phyloP scores from a whole-genome alignment of 495 filamentous ascomycete species.

The Xylaria acuta region DNA sequence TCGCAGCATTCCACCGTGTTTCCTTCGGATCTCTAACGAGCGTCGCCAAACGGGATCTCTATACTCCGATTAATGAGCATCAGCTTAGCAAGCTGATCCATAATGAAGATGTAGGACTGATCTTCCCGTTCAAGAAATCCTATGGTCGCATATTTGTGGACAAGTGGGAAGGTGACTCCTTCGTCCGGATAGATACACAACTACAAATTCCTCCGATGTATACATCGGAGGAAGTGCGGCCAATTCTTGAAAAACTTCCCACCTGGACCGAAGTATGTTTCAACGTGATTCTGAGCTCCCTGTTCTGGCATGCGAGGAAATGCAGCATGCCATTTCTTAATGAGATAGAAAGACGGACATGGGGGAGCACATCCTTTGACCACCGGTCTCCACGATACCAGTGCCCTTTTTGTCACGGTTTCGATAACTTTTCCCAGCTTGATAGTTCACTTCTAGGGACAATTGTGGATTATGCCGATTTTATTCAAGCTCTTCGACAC shows the following conservation, averaged over 20 bases:
- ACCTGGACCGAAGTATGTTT: conserved; percentile 5
- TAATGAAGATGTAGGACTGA: not conserved
- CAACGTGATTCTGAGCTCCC: not conserved
- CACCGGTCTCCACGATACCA: conserved; percentile 7
- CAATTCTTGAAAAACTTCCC: not conserved
- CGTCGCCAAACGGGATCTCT: not conserved
- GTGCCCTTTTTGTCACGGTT: conserved; percentile 18
- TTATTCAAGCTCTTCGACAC: conserved; percentile 6
- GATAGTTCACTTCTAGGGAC: not conserved
- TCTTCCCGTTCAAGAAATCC: conserved; percentile 17
- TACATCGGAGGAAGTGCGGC: not conserved
- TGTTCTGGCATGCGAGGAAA: conserved; percentile 23
- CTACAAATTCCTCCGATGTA: conserved; percentile 7
- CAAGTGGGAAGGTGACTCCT: not conserved
- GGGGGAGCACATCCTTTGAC: not conserved
- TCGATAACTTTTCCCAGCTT: not conserved
- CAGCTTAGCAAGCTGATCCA: conserved; percentile 11
- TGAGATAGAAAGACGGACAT: not conserved
- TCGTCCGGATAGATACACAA: not conserved
- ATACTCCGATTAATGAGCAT: conserved; percentile 2
- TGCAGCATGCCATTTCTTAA: not conserved
- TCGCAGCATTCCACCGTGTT: conserved; percentile 15
- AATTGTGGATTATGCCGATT: not conserved
- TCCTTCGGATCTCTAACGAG: conserved; percentile 18
- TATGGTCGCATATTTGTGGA: conserved; percentile 8